Evolutionary conservation across 2,329 filamentous ascomycete genomes (phyloP).

Genomic region (Exophiala xenobiotica): DNA sequence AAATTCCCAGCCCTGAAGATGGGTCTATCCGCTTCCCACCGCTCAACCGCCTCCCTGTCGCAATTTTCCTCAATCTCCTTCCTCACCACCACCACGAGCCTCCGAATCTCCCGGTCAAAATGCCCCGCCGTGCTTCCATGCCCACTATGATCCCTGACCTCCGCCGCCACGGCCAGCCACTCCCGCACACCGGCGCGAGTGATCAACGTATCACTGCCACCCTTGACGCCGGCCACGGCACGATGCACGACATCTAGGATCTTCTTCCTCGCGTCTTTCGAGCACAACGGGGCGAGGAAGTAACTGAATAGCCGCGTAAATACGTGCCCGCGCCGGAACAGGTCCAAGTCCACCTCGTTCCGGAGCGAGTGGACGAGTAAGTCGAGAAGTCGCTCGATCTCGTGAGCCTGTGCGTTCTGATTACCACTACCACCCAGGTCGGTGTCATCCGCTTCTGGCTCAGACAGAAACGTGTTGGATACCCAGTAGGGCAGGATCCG

Average conservation of each 20-base stretch:
- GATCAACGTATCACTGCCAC: slow-evolving; percentile 71
- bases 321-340: slow-evolving; percentile 58
- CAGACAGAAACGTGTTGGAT: slow-evolving; percentile 70
- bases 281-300: slow-evolving; percentile 66
- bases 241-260: slow-evolving; percentile 64
- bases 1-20: slow-evolving; percentile 3
- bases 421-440: slow-evolving; percentile 54
- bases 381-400: slow-evolving; percentile 52
- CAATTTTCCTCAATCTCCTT: slow-evolving; percentile 13
- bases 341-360: slow-evolving; percentile 44
- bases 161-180: slow-evolving; percentile 53
- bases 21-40: slow-evolving; percentile 19
- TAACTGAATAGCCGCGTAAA: slow-evolving; percentile 74
- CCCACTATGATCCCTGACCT: slow-evolving; percentile 16
- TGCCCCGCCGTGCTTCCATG: slow-evolving; percentile 11
- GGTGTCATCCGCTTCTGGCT: slow-evolving; percentile 68
- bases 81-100: slow-evolving; percentile 8
- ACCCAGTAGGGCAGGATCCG: slow-evolving; percentile 60
- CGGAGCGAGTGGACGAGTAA: slow-evolving; percentile 19
- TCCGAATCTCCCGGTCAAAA: slow-evolving; percentile 11
- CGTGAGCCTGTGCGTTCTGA: slow-evolving; percentile 43
- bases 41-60: slow-evolving; percentile 10
- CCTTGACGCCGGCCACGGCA: slow-evolving; percentile 66
- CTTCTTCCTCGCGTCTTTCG: slow-evolving; percentile 59
- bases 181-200: slow-evolving; percentile 72